Conservation (phyloP, 225 moss, liverwort and hornwort species). For the Polytrichum formosum region DNA sequence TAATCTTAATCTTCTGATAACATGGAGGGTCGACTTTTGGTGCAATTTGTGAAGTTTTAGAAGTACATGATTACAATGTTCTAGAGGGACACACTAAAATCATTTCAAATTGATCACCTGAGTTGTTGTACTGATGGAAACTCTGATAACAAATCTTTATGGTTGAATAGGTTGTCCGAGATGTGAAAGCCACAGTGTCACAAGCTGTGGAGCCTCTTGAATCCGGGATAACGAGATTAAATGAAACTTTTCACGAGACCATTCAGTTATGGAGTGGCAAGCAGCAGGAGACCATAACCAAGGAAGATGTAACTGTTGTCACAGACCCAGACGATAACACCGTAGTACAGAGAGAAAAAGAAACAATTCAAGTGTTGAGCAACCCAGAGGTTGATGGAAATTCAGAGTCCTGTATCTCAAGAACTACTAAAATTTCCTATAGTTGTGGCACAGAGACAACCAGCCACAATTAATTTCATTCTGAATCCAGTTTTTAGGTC, state of each 20-base stretch:
- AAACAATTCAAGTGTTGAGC: slow-evolving; percentile 13
- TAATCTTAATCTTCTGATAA: too few species aligned
- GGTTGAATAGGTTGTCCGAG: slow-evolving; percentile 64
- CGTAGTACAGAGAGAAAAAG: slow-evolving; percentile 21
- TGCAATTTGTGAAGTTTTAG: too few species aligned
- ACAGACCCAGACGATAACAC: slow-evolving; percentile 18
- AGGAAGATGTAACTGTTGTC: slow-evolving; percentile 46
- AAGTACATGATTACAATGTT: too few species aligned
- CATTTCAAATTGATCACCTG: too few species aligned
- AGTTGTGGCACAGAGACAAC: neutral
- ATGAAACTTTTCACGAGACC: slow-evolving; percentile 44
- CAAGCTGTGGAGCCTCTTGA: slow-evolving; percentile 81
- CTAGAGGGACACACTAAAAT: too few species aligned
- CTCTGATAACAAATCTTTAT: neutral
- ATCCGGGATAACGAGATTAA: slow-evolving; percentile 57
- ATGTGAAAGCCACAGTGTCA: slow-evolving; percentile 63
- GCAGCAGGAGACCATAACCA: slow-evolving; percentile 29
- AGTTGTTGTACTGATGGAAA: too few species aligned
- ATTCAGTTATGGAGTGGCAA: slow-evolving; percentile 51
- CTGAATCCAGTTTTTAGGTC: neutral
- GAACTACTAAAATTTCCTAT: slow-evolving; percentile 4
- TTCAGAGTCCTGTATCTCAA: slow-evolving; percentile 3
- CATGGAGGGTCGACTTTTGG: too few species aligned
- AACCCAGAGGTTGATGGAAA: neutral
- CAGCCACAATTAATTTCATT: neutral